Percentiles rank a stretch among this genome's conserved stretches.
Evolutionary conservation across 148 eudicot genomes (phyloP).

Genomic region (Chenopodium album): DNA sequence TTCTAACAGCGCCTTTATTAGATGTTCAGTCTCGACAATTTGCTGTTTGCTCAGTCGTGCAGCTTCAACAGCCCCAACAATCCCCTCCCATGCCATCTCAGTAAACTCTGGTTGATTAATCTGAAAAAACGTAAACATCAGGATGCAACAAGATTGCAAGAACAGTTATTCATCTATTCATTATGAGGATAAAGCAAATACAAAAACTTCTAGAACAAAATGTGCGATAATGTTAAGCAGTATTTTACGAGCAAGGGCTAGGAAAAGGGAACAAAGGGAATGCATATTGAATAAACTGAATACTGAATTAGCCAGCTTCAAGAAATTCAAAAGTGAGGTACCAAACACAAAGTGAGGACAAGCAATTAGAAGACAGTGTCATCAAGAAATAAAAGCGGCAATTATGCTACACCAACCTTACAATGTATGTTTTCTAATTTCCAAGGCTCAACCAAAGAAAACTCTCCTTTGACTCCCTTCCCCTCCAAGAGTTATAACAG

Average conservation of each 20-base stretch:
- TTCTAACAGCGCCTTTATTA: conserved; percentile 89
- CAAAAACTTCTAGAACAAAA: conserved; percentile 2
- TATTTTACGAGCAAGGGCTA: neutral
- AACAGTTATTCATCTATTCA: neutral
- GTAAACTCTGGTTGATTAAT: conserved; percentile 76
- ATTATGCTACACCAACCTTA: neutral
- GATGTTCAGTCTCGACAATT: conserved; percentile 92
- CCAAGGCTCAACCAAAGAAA: neutral
- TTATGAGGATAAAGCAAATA: neutral
- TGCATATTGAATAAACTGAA: neutral
- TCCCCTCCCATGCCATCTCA: conserved; percentile 98
- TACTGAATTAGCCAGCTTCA: neutral
- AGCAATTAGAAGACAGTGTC: neutral
- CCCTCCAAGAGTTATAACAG: neutral
- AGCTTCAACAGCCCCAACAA: conserved; percentile 83
- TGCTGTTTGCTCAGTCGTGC: conserved; percentile 80
- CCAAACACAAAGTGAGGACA: neutral
- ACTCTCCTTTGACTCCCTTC: neutral
- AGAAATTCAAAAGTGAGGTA: neutral
- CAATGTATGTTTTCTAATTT: neutral
- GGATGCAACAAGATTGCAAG: conserved; percentile 12
- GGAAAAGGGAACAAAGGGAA: neutral
- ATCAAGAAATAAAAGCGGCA: neutral
- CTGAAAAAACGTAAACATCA: conserved; percentile 33
- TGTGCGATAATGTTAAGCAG: neutral